A percentile compares a stretch with the other conserved stretches of the same genome.
Conservation (phyloP, 768 basidiomycete genomes). For the Amanita brunnescens region DNA sequence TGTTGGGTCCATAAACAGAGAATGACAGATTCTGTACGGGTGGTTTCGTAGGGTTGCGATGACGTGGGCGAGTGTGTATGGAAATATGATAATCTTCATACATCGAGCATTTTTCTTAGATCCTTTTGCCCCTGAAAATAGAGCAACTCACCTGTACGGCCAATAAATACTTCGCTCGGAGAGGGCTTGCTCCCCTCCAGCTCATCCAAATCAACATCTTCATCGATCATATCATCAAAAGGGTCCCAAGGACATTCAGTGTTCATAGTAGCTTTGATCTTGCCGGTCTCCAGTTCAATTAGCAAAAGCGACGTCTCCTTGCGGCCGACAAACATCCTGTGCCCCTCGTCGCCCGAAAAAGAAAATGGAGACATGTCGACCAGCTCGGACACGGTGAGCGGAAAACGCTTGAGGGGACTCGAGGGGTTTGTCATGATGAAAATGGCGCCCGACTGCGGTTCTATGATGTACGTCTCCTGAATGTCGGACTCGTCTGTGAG, state of each 20-base stretch:
- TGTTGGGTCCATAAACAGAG: constrained; percentile 90
- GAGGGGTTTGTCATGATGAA: constrained; percentile 71
- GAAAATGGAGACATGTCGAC: constrained; percentile 88
- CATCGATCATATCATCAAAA: constrained; percentile 43
- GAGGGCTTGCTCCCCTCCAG: constrained; percentile 33
- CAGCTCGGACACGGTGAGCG: constrained; percentile 86
- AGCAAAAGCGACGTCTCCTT: constrained; percentile 81
- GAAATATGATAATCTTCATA: constrained; percentile 78
- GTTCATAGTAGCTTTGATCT: constrained; percentile 64
- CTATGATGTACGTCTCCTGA: constrained; percentile 85
- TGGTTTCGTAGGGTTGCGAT: constrained; percentile 19
- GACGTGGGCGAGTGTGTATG: constrained; percentile 54
- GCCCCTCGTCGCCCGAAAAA: constrained; percentile 49
- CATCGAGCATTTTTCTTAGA: not conserved
- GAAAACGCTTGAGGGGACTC: constrained; percentile 75
- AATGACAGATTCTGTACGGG: constrained; percentile 79
- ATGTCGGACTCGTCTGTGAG: constrained; percentile 38
- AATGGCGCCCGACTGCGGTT: constrained; percentile 91
- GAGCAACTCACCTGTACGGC: constrained; percentile 35
- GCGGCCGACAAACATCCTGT: constrained; percentile 77
- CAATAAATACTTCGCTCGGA: constrained; percentile 41
- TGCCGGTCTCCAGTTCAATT: constrained; percentile 73
- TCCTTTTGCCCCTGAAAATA: not conserved
- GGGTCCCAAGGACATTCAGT: constrained; percentile 75
- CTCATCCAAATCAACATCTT: constrained; percentile 36